phyloP scores from a whole-genome alignment of 306 rosid species.

The Echinosophora koreensis region DNA sequence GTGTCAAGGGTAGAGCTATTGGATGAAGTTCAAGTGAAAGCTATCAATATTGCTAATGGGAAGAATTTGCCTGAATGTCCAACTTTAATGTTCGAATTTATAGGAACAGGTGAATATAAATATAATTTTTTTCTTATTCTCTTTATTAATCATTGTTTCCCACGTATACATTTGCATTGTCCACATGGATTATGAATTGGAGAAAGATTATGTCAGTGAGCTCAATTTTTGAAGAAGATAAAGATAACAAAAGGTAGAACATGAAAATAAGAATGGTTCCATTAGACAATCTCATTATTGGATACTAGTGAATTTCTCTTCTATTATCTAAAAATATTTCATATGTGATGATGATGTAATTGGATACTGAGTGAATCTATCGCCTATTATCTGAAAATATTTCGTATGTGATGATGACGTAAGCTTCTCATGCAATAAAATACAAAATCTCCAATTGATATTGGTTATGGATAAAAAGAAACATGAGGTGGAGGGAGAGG shows the following conservation, averaged over 20 bases:
- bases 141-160: constrained; percentile 37
- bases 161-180: constrained; percentile 14
- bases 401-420: constrained; percentile 7
- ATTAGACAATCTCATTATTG: constrained; percentile 1
- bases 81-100: constrained; percentile 90
- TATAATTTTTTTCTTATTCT: constrained; percentile 5
- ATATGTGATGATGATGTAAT: constrained; percentile 15
- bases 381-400: constrained; percentile 14
- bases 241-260: constrained; percentile 2
- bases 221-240: constrained; percentile 13
- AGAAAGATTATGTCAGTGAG: constrained; percentile 27
- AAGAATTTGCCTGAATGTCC: constrained; percentile 80
- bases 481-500: background rate
- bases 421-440: constrained; percentile 6
- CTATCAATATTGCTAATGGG: constrained; percentile 93
- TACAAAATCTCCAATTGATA: constrained; percentile 20
- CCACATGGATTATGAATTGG: constrained; percentile 24
- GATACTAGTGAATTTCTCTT: background rate
- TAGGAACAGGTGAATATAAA: constrained; percentile 84
- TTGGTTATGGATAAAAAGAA: constrained; percentile 4
- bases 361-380: background rate
- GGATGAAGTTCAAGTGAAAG: constrained; percentile 95
- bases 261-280: constrained; percentile 17
- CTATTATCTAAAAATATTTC: background rate
- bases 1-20: constrained; percentile 94